Evolutionary conservation across 345 rosid genomes (phyloP), one percentile per base, ranked within the genome.

Genomic region (Capsella bursapastoris): DNA sequence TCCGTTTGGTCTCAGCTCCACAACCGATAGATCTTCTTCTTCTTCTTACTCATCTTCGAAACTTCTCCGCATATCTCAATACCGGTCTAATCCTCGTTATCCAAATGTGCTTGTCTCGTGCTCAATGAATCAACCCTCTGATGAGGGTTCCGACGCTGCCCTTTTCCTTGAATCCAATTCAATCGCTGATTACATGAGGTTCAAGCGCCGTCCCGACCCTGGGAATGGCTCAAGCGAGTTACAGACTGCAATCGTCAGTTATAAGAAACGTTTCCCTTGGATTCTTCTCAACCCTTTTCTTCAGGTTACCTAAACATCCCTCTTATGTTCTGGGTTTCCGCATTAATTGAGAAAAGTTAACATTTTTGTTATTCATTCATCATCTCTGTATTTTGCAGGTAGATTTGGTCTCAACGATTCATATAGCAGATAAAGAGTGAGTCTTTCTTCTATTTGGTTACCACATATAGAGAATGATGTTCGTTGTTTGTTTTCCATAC

Each of bases 341-440:
- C 65, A 7, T 16, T 9, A 1, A 38, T 34, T 4, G 38, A 6
- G 1, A 22, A 22, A 8, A 5, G 28, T 14, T 44, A 22, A 45
- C 66, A 12, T 58, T 38, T 60, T 22, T 16, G 3, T n/a, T n/a
- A n/a, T n/a, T n/a, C n/a, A n/a, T n/a, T n/a, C n/a, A n/a, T 58
- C 73, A 7, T 73, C 41, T 73, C 18, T 37, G 13, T 47, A n/a
- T 45, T 64, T 45, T 64, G 76, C 80, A 95, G 99, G 93, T 91
- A 71, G 97, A 95, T 89, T 90, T 92, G 85, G 92, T 92, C 45
- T 95, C 97, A 22, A 86, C 97, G 1, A 87, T 95, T 81, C 99
- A 95, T 77, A 89, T 92, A 58, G 99, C 92, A 2, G 97, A 95
- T 79, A 86, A 88, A 86, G 92, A 87, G 96, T 91, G 86, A 60